Conservation (phyloP, 2,329 filamentous ascomycete species). For the Epichloe glyceriae region DNA sequence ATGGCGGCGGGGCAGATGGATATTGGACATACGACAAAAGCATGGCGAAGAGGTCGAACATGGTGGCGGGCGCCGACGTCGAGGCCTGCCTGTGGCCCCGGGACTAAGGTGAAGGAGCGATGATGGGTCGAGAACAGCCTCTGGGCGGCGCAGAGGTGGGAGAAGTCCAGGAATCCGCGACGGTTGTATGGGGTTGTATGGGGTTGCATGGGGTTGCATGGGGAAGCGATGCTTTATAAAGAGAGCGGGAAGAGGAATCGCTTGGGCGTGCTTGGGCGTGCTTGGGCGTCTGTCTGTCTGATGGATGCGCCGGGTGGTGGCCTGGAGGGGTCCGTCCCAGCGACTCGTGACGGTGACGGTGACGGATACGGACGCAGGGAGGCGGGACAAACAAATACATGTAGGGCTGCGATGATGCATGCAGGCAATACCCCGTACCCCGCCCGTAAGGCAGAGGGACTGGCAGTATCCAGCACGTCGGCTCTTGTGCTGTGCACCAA, state of each 20-base stretch:
- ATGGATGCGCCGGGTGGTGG: no score
- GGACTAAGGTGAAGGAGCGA: background rate
- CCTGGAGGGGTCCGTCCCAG: no score
- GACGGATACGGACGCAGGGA: background rate
- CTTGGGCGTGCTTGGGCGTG: no score
- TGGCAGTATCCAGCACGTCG: no score
- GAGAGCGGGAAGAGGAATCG: no score
- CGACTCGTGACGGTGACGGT: background rate
- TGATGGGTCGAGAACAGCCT: background rate
- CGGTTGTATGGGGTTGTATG: background rate
- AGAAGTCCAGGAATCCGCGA: background rate
- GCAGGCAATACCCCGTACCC: background rate
- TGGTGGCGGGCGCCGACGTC: constrained; percentile 23
- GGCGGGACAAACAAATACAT: background rate
- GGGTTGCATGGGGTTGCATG: background rate
- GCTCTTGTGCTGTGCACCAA: no score
- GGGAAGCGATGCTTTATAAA: background rate
- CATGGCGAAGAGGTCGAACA: constrained; percentile 71
- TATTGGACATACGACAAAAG: constrained; percentile 54
- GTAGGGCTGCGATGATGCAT: no score
- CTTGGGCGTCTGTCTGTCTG: no score
- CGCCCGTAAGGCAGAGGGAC: no score
- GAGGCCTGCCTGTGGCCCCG: constrained; percentile 12
- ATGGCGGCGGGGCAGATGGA: constrained; percentile 10
- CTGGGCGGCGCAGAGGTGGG: background rate